Evolutionary conservation across 2,329 filamentous ascomycete genomes (phyloP).

Genomic region (Proliferodiscus dingleyae): DNA sequence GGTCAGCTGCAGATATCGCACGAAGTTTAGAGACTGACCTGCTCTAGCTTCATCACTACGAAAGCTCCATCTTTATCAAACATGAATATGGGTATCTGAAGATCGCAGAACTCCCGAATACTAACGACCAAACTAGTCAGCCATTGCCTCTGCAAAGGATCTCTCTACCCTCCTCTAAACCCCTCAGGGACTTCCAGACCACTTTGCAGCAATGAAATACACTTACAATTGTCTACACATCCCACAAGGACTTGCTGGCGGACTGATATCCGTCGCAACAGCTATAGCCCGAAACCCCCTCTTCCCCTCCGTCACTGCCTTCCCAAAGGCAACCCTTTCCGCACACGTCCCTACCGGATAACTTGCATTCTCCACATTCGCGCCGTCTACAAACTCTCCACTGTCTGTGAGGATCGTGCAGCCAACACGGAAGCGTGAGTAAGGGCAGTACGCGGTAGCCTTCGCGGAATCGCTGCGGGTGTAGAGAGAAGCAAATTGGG

Average conservation of each 20-base stretch:
- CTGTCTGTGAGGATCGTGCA: constrained; percentile 64
- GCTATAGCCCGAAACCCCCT: constrained; percentile 69
- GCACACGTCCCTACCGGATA: constrained; percentile 96
- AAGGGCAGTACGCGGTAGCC: constrained; percentile 71
- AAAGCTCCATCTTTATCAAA: constrained; percentile 77
- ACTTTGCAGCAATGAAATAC: constrained; percentile 14
- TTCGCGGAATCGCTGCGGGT: constrained; percentile 70
- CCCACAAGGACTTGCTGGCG: constrained; percentile 75
- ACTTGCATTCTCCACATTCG: constrained; percentile 85
- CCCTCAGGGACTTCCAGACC: too few relatives aligned
- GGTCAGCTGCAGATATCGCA: not conserved
- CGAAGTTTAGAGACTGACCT: constrained; percentile 48
- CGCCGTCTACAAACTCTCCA: constrained; percentile 54
- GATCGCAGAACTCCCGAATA: constrained; percentile 69
- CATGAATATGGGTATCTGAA: constrained; percentile 80
- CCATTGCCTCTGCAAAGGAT: not conserved
- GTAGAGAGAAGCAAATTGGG: constrained; percentile 62
- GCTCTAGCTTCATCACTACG: constrained; percentile 62
- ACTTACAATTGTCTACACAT: constrained; percentile 92
- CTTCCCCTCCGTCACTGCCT: constrained; percentile 56
- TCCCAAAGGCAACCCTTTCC: constrained; percentile 82
- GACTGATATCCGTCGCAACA: constrained; percentile 73
- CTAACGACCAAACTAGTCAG: constrained; percentile 35
- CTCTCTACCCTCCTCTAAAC: not conserved
- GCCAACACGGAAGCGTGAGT: constrained; percentile 74